Percentiles rank a stretch among this genome's conserved stretches.
Conservation (phyloP, 2,329 filamentous ascomycete genomes). For the Fusarium succisae region DNA sequence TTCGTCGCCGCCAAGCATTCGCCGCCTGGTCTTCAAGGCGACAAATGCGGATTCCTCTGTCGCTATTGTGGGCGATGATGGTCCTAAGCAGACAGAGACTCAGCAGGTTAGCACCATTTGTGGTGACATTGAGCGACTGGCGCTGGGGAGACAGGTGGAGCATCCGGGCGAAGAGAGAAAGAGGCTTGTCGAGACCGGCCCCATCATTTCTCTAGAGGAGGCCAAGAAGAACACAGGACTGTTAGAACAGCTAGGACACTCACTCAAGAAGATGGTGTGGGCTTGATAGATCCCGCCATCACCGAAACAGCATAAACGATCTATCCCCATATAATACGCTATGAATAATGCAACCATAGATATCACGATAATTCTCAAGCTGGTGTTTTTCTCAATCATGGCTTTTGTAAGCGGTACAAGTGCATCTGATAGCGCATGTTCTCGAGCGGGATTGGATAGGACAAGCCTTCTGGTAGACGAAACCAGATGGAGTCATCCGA, state of each 20-base stretch:
- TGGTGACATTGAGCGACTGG: slow-evolving; percentile 77
- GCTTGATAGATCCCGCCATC: slow-evolving; percentile 49
- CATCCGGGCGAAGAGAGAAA: slow-evolving; percentile 54
- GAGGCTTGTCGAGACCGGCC: slow-evolving; percentile 63
- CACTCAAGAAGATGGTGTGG: slow-evolving; percentile 95
- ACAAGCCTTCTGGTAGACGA: slow-evolving; percentile 71
- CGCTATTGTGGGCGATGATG: slow-evolving; percentile 59
- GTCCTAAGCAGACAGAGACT: slow-evolving; percentile 59
- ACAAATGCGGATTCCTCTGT: slow-evolving; percentile 60
- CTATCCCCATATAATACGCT: not conserved
- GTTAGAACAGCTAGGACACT: slow-evolving; percentile 87
- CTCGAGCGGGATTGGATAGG: slow-evolving; percentile 87
- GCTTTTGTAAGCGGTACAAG: slow-evolving; percentile 66
- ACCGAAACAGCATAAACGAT: slow-evolving; percentile 12
- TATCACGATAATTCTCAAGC: slow-evolving; percentile 22
- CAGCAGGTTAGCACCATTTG: slow-evolving; percentile 73
- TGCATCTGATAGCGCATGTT: slow-evolving; percentile 97
- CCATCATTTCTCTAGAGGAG: slow-evolving; percentile 85
- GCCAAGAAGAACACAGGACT: slow-evolving; percentile 88
- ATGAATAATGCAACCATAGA: slow-evolving; percentile 30
- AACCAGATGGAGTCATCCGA: slow-evolving; percentile 88
- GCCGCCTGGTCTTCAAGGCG: slow-evolving; percentile 33
- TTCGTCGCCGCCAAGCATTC: slow-evolving; percentile 4
- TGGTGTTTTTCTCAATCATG: slow-evolving; percentile 16
- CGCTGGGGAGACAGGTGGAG: slow-evolving; percentile 58